These are phyloP conservation scores for Russula abietina DNA, from an alignment of 768 basidiomycete genomes.

Conservation along the genomic window DNA sequence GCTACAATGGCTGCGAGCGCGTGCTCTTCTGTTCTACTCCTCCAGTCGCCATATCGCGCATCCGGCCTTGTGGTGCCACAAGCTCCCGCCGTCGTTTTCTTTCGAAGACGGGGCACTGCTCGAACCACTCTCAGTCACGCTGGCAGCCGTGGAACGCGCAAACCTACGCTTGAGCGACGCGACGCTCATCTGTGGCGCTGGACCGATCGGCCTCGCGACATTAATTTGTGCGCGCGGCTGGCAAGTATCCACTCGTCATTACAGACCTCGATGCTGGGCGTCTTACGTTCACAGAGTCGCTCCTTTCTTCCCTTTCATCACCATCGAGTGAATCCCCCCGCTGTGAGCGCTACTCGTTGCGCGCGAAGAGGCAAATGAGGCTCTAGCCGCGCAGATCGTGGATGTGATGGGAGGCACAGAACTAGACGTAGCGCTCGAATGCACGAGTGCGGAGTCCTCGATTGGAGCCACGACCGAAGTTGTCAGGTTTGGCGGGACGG, in stretches of 20 bases:
- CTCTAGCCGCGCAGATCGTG: conserved; percentile 49
- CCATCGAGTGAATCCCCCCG: neutral
- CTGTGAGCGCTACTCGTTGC: conserved; percentile 49
- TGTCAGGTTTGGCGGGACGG: too few relatives aligned
- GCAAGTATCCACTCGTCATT: conserved; percentile 63
- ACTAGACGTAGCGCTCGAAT: conserved; percentile 44
- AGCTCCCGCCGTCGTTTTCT: conserved; percentile 52
- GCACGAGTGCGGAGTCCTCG: too few relatives aligned
- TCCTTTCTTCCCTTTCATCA: conserved; percentile 28
- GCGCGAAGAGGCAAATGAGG: too few relatives aligned
- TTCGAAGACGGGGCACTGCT: conserved; percentile 66
- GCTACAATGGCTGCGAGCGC: conserved; percentile 53
- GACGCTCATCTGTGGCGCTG: conserved; percentile 58
- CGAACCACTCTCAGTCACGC: conserved; percentile 60
- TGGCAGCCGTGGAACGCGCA: conserved; percentile 62
- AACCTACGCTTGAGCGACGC: conserved; percentile 61
- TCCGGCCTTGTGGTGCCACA: conserved; percentile 42
- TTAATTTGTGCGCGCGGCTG: conserved; percentile 58
- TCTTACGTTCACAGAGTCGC: conserved; percentile 57
- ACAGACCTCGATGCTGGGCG: too few relatives aligned
- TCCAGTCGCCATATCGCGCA: conserved; percentile 29
- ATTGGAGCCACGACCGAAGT: too few relatives aligned
- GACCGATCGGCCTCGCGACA: conserved; percentile 59
- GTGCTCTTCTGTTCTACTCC: conserved; percentile 67
- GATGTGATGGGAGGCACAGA: conserved; percentile 45